Percentiles rank a stretch among this genome's conserved stretches.
Conservation (phyloP, 2,329 filamentous ascomycete species). For the Teratosphaeria viscida region DNA sequence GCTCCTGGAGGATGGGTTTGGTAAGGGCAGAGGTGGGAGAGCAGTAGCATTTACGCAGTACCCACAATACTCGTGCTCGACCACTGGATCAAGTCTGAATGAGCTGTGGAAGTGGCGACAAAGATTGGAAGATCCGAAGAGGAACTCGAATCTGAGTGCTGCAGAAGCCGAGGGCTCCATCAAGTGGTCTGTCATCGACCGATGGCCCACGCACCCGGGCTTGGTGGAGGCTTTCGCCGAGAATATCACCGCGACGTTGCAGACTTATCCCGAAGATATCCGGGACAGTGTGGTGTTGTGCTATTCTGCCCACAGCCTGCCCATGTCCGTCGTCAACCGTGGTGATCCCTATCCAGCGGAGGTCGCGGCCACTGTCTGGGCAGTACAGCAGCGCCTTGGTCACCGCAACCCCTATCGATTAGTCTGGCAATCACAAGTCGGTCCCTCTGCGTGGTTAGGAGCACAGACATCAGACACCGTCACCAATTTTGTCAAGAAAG, state of each 20-base stretch:
- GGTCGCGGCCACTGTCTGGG: constrained; percentile 89
- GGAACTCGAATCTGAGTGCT: constrained; percentile 34
- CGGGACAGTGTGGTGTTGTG: constrained; percentile 73
- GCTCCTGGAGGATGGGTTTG: constrained; percentile 80
- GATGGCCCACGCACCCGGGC: constrained; percentile 88
- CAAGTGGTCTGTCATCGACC: constrained; percentile 93
- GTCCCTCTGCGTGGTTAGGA: constrained; percentile 87
- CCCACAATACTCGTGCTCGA: constrained; percentile 96
- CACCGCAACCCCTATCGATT: constrained; percentile 87
- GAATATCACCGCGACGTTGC: constrained; percentile 79
- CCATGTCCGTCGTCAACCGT: constrained; percentile 95
- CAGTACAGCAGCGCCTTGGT: constrained; percentile 84
- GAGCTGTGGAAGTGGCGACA: constrained; percentile 97
- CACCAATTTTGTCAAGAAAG: constrained; percentile 77
- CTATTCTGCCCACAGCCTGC: constrained; percentile 85
- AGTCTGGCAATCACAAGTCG: constrained; percentile 97
- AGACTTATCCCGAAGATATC: constrained; percentile 71
- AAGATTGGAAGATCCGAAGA: constrained; percentile 51
- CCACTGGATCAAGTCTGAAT: constrained; percentile 89
- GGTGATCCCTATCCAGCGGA: constrained; percentile 92
- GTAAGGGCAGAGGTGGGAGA: constrained; percentile 75
- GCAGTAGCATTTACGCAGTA: constrained; percentile 98
- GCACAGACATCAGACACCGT: constrained; percentile 87
- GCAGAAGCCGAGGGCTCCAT: constrained; percentile 58
- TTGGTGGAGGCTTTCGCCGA: constrained; percentile 84